Conservation (phyloP, 805 yeast genomes). For the Ogataea henricii region DNA sequence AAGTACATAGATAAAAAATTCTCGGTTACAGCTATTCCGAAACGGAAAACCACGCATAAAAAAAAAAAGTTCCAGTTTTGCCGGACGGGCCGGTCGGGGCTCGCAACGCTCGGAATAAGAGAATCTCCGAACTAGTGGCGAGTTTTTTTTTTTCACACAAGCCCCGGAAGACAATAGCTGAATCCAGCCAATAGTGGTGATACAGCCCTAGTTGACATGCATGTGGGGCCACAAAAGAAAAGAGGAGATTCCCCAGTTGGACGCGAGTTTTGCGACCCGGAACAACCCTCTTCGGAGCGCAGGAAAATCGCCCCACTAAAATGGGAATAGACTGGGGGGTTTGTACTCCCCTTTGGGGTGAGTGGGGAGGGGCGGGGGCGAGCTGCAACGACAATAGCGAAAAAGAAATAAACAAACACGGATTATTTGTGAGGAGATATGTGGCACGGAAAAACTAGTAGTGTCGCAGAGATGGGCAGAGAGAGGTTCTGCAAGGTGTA, state of each 20-base stretch:
- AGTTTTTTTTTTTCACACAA: neutral
- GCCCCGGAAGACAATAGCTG: neutral
- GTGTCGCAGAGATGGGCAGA: no score
- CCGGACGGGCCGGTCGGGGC: slow-evolving; percentile 5
- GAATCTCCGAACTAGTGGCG: neutral
- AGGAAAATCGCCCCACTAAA: slow-evolving; percentile 9
- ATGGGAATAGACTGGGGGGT: slow-evolving; percentile 13
- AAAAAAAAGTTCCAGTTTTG: neutral
- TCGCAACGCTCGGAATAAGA: slow-evolving; percentile 1
- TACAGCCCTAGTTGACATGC: neutral
- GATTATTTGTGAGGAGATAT: slow-evolving; percentile 2
- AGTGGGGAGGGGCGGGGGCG: slow-evolving; percentile 16
- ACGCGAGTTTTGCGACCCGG: slow-evolving; percentile 1
- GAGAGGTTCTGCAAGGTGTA: no score
- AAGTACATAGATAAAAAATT: neutral
- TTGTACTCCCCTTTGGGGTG: slow-evolving; percentile 8
- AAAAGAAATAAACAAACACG: neutral
- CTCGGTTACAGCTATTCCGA: slow-evolving; percentile 1
- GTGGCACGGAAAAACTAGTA: neutral
- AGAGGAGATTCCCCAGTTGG: neutral
- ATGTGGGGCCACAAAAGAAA: slow-evolving; percentile 3
- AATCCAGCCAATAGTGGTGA: slow-evolving; percentile 4
- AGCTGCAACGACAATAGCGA: slow-evolving; percentile 6
- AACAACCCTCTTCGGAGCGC: slow-evolving; percentile 2
- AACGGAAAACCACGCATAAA: neutral